Evolutionary conservation across 208 protist genomes (phyloP).

Genomic region (Leishmania arabica): DNA sequence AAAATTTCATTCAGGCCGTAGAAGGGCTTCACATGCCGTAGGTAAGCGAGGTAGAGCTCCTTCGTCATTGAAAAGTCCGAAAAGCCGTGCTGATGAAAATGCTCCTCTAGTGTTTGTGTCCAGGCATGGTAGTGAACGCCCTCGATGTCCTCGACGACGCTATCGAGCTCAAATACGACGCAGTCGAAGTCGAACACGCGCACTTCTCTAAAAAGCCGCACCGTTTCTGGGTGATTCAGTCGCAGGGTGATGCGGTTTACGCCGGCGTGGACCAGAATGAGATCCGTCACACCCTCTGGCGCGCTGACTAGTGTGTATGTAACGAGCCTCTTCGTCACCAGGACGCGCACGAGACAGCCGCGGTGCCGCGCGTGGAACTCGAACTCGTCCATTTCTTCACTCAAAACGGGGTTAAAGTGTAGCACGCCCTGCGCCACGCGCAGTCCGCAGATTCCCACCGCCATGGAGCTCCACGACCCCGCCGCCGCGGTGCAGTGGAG

Average conservation of each 20-base stretch:
- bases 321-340: constrained; percentile 61
- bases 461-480: constrained; percentile 82
- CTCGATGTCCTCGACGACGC: constrained; percentile 81
- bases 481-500: constrained; percentile 78
- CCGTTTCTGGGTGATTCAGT: constrained; percentile 54
- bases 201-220: constrained; percentile 72
- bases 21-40: constrained; percentile 72
- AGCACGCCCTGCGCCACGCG: constrained; percentile 68
- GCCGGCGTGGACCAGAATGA: constrained; percentile 80
- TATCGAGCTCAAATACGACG: constrained; percentile 90
- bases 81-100: constrained; percentile 51
- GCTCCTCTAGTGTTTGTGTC: constrained; percentile 75
- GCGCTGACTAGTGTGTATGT: constrained; percentile 75
- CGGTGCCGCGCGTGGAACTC: constrained; percentile 72
- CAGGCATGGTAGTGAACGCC: constrained; percentile 86
- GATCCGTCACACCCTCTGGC: constrained; percentile 36
- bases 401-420: constrained; percentile 84
- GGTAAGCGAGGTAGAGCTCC: constrained; percentile 86
- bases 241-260: constrained; percentile 68
- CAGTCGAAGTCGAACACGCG: constrained; percentile 89
- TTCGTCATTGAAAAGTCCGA: constrained; percentile 59
- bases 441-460: constrained; percentile 83
- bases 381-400: constrained; percentile 79
- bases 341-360: constrained; percentile 77
- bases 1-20: constrained; percentile 69